phyloP scores from a whole-genome alignment of 75 land plant species.

The Cryptomeria japonica region DNA sequence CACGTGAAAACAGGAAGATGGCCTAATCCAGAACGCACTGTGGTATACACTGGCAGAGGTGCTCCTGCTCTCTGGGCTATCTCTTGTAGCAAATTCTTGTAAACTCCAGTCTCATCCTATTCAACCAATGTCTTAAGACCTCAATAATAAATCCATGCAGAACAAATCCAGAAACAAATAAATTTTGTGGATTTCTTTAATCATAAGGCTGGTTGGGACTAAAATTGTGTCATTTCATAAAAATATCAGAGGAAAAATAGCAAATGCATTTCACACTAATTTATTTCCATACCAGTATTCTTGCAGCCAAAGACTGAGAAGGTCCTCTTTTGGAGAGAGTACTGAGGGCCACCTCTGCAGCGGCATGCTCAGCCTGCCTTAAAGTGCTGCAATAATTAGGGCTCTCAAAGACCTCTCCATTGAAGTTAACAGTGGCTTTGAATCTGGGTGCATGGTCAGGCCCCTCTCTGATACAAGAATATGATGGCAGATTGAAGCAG shows the following conservation, averaged over 20 bases:
- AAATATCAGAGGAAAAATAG: not conserved
- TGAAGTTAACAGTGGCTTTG: conserved; percentile 77
- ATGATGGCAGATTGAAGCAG: conserved; percentile 89
- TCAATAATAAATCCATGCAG: not conserved
- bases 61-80: conserved; percentile 98
- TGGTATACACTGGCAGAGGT: conserved; percentile 74
- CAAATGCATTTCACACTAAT: not conserved
- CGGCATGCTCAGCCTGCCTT: conserved; percentile 79
- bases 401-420: conserved; percentile 80
- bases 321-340: conserved; percentile 63
- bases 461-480: conserved; percentile 73
- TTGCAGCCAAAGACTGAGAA: conserved; percentile 73
- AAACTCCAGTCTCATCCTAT: conserved; percentile 87
- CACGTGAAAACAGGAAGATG: conserved; percentile 94
- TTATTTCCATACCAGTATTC: conserved; percentile 57
- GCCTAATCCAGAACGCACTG: conserved; percentile 75
- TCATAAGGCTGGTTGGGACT: not conserved
- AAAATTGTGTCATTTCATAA: not conserved
- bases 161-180: not conserved
- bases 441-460: conserved; percentile 83
- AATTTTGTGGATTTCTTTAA: too few relatives aligned
- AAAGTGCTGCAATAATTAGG: conserved; percentile 69
- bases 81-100: conserved; percentile 90
- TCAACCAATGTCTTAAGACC: not conserved
- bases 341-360: conserved; percentile 73